A percentile compares a stretch with the other conserved stretches of the same genome.
phyloP scores from a whole-genome alignment of 352 stramenopile species.

The Pythium insidiosum region DNA sequence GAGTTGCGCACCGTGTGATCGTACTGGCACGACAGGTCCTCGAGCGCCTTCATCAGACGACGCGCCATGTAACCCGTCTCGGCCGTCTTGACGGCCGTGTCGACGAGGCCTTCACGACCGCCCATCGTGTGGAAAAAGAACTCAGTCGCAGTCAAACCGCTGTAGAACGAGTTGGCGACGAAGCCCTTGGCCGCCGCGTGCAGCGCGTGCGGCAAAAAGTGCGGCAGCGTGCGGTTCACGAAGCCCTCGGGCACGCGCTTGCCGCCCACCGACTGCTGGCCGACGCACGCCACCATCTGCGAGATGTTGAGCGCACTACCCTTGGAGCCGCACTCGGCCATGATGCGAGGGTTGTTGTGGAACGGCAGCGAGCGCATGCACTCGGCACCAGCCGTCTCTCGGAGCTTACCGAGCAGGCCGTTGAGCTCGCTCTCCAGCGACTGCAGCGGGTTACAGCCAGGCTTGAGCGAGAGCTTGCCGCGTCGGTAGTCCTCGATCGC shows the following conservation, averaged over 20 bases:
- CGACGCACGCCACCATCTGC: slow-evolving; percentile 99
- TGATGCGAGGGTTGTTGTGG: slow-evolving; percentile 96
- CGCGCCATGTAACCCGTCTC: slow-evolving; percentile 99
- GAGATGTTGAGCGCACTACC: slow-evolving; percentile 99
- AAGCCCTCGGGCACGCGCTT: slow-evolving; percentile 99
- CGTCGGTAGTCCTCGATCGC: slow-evolving; percentile 93
- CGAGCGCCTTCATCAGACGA: slow-evolving; percentile 97
- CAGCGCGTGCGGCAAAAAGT: slow-evolving; percentile 93
- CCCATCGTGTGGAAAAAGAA: slow-evolving; percentile 99
- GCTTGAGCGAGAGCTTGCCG: slow-evolving; percentile 92
- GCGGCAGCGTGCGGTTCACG: slow-evolving; percentile 96
- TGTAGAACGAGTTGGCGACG: slow-evolving; percentile 99
- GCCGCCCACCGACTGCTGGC: slow-evolving; percentile 97
- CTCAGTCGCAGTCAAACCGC: slow-evolving; percentile 97
- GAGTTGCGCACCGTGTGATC: slow-evolving; percentile 88
- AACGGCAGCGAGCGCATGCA: slow-evolving; percentile 97
- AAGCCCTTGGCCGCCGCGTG: slow-evolving; percentile 98
- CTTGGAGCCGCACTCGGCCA: slow-evolving; percentile 99
- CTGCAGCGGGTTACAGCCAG: slow-evolving; percentile 95
- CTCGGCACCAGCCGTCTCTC: slow-evolving; percentile 95
- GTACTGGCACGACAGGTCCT: slow-evolving; percentile 96
- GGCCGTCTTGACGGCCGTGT: slow-evolving; percentile 99
- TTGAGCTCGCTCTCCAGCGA: slow-evolving; percentile 99
- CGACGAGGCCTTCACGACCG: slow-evolving; percentile 98
- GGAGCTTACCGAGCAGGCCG: slow-evolving; percentile 95